phyloP scores from a whole-genome alignment of 805 yeast species.

The Metschnikowia bowlesiae region DNA sequence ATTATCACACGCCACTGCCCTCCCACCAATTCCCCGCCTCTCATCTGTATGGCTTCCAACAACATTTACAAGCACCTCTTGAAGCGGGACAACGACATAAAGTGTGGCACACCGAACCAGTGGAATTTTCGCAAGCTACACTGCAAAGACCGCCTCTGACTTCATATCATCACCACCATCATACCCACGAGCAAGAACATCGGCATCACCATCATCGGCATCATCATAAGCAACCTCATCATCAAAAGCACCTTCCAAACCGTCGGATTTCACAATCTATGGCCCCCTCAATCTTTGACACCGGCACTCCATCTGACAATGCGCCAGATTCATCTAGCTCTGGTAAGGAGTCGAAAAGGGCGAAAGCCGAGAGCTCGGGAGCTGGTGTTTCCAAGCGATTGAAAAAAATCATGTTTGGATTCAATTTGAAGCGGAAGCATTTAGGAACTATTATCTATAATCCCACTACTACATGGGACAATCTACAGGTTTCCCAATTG shows the following conservation, averaged over 20 bases:
- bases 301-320: not conserved
- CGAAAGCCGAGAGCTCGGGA: constrained; percentile 2
- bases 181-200: constrained; percentile 4
- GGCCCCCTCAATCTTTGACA: not conserved
- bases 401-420: constrained; percentile 17
- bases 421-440: constrained; percentile 29
- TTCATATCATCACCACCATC: constrained; percentile 10
- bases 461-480: constrained; percentile 48
- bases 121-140: not conserved
- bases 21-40: constrained; percentile 5
- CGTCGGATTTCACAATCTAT: constrained; percentile 15
- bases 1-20: not conserved
- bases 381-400: constrained; percentile 15
- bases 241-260: constrained; percentile 7
- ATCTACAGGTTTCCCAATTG: constrained; percentile 28
- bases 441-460: constrained; percentile 43
- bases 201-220: constrained; percentile 7
- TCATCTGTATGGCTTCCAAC: not conserved
- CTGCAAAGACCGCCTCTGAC: not conserved
- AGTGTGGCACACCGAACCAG: not conserved
- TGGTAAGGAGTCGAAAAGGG: not conserved
- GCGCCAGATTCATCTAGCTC: not conserved
- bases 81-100: not conserved
- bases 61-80: not conserved
- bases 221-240: constrained; percentile 8